A percentile compares a stretch with the other conserved stretches of the same genome.
These are phyloP conservation scores for Ochromonas danica DNA, from an alignment of 108 stramenopile species.

Conservation along the genomic window DNA sequence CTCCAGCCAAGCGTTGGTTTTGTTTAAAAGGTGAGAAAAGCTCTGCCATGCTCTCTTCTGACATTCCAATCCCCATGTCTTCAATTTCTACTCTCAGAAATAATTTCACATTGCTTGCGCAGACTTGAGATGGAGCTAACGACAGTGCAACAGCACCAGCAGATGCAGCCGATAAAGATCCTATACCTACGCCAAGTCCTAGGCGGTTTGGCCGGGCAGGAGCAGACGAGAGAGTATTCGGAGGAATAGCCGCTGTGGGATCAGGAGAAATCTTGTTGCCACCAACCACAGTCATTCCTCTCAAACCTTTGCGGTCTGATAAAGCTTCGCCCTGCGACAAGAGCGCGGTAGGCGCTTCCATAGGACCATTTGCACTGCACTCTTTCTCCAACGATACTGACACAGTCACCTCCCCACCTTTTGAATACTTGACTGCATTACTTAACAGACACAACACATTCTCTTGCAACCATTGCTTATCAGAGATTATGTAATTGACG, in stretches of 20 bases:
- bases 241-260: constrained; percentile 13
- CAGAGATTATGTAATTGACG: constrained; percentile 16
- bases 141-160: too few species aligned
- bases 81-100: too few species aligned
- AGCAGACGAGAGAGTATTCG: constrained; percentile 14
- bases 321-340: constrained; percentile 13
- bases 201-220: constrained; percentile 12
- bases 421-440: too few species aligned
- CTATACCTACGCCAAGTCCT: constrained; percentile 14
- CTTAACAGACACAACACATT: too few species aligned
- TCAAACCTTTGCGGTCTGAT: constrained; percentile 15
- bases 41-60: too few species aligned
- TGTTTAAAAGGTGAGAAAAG: too few species aligned
- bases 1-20: too few species aligned
- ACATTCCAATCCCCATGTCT: too few species aligned
- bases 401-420: constrained; percentile 13
- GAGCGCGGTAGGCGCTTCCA: constrained; percentile 12
- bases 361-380: constrained; percentile 14
- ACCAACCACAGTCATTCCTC: constrained; percentile 14
- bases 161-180: constrained; percentile 15
- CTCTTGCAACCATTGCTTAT: constrained; percentile 16
- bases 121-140: too few species aligned
- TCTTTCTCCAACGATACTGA: constrained; percentile 15
- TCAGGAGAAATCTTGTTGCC: constrained; percentile 15
- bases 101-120: too few species aligned